Base-by-base conservation (phyloP, 1,284 basidiomycete species). In the Leccinum pallidistipes region DNA sequence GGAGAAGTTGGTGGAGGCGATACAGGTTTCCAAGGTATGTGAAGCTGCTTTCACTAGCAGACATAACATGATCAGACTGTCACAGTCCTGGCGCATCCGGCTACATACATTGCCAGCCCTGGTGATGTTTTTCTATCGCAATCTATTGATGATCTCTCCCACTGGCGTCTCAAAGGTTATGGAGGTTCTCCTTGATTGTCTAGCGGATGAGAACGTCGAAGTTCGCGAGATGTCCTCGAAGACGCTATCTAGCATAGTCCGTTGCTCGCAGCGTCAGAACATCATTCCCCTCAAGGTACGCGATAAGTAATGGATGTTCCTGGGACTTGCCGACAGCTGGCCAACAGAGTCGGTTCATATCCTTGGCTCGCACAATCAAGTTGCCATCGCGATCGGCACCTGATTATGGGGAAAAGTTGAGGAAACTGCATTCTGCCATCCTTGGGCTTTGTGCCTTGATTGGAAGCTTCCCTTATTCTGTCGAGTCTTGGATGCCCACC, bases 171-270 rank as follows among this genome's bases (percentile, higher is more conserved):
- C 83, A 29, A 85, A 82, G 67, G 85, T 94, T 65, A 88, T 94
- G 83, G 90, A 92, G 64, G 86, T 91, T 36, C 80, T 97, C 54
- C 82, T 94, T 31, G 86, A 90, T 56, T 95, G 95, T 72, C 79
- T 98, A 55, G 83, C 85, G 29, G 95, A 98, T 73, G 91, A 93
- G 71, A 97, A 97, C 71, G 88, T 96, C 57, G 95, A 98, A 78
- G 95, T 98, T 32, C 86, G 95, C 63, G 93, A 95, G 74, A 95
- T 92, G 83, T 92, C 94, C n/a, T 92, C 92, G 5, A 90, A 90
- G 78, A 92, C 94, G 47, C 80, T 99, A 36, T 91, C 92, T 18
- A 92, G 94, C 21, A 89, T 99, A 66, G 86, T 99, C 40, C 85
- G 97, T 65, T 97, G 95, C 72, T 97, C 95, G 11, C 95, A 98